Percentiles rank a stretch among this genome's conserved stretches.
Conservation (phyloP, 2,329 filamentous ascomycete species). For the Macrophomina tecta region DNA sequence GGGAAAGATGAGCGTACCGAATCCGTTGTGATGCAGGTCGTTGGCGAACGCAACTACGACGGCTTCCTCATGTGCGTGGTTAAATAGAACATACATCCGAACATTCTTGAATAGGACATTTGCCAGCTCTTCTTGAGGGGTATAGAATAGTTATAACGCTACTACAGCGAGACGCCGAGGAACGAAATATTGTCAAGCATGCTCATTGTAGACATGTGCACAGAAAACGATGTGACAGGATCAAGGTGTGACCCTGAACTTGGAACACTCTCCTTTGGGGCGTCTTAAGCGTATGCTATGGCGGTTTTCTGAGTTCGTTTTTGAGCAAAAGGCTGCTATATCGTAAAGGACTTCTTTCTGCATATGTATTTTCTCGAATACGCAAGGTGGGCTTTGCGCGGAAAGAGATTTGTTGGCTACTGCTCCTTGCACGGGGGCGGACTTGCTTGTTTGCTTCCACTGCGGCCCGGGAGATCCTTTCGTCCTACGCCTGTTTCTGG, state of each 20-base stretch:
- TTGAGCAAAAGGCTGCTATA: neutral
- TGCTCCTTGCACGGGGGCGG: neutral
- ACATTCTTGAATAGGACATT: neutral
- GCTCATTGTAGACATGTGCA: too few relatives aligned
- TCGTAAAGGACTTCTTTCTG: neutral
- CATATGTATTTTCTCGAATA: neutral
- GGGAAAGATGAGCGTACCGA: slow-evolving; percentile 52
- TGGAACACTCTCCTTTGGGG: neutral
- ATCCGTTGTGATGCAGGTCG: slow-evolving; percentile 52
- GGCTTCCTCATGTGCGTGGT: slow-evolving; percentile 53
- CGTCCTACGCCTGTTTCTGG: neutral
- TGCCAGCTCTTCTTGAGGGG: too few relatives aligned
- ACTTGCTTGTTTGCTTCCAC: neutral
- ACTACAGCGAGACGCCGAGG: too few relatives aligned
- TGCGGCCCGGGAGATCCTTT: neutral
- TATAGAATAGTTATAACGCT: too few relatives aligned
- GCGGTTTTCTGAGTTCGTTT: neutral
- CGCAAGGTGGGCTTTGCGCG: neutral
- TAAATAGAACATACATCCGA: neutral
- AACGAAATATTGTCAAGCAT: too few relatives aligned
- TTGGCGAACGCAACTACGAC: slow-evolving; percentile 56
- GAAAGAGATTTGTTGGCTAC: neutral
- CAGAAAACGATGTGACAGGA: too few relatives aligned
- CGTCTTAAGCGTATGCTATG: neutral
- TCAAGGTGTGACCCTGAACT: too few relatives aligned